Evolutionary conservation across 345 rosid genomes (phyloP), one percentile per base, ranked within the genome.

Genomic region (Rhizophora apiculata): DNA sequence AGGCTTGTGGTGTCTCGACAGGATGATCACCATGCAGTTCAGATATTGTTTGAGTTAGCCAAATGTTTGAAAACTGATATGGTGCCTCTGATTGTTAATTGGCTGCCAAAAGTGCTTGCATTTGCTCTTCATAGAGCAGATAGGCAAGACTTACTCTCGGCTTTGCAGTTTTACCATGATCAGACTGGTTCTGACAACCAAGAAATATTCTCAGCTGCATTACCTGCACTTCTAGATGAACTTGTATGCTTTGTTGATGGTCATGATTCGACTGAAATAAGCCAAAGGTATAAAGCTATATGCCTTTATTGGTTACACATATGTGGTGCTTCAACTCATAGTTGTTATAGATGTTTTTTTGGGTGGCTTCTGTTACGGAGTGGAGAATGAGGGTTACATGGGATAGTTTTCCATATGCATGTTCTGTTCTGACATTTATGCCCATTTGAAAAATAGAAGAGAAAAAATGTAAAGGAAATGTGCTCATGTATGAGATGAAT

Each of bases 101-200:
- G 92, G 96, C 81, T 91, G 20, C 98, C 98, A 8, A 89, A 88
- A 81, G 97, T 94, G 31, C 98, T 91, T 74, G 91, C 97, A 26
- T 89, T 85, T 87, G 93, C 96, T 74, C 96, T 91, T 60, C 88
- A 86, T 82, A 89, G 74, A 75, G 66, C 82, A 72, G 88, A 92
- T 70, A 87, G 84, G 71, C 84, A 71, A 66, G 84, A 79, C 63
- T 80, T 94, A 76, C 82, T 78, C 70, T 85, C 87, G 76, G 90
- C 90, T 57, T 82, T 94, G 82, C 88, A 88, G 73, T 88, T 91
- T 78, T 94, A 94, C 86, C 84, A 86, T 36, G 84, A 82, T 64
- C 92, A 87, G 66, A 87, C 81, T 82, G 92, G 95, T 79, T 89
- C 96, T 34, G 85, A 94, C 77, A 87, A 88, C 80, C 86, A 82